These are phyloP conservation scores for Ustilago lituana DNA, from an alignment of 1,284 basidiomycete species.

Conservation along the genomic window DNA sequence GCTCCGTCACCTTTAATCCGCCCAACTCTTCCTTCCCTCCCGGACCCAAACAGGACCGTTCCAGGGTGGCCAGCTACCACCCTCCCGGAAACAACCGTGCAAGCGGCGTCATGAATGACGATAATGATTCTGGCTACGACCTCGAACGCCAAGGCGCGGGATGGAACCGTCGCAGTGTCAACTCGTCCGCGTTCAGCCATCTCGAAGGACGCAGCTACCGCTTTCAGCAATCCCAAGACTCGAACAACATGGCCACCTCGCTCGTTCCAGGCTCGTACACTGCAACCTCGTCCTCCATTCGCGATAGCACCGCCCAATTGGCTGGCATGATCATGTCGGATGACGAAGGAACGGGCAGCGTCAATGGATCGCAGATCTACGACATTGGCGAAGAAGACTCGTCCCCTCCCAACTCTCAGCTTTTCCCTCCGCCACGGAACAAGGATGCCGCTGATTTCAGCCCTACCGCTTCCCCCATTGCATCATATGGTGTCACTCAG, in stretches of 20 bases:
- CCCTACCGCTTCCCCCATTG: constrained; percentile 37
- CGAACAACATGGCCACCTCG: constrained; percentile 15
- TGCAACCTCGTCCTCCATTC: constrained; percentile 58
- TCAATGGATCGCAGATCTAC: constrained; percentile 38
- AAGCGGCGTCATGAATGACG: constrained; percentile 18
- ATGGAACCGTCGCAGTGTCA: constrained; percentile 31
- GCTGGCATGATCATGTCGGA: constrained; percentile 59
- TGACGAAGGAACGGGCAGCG: constrained; percentile 44
- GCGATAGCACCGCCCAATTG: constrained; percentile 62
- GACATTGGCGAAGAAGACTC: constrained; percentile 42
- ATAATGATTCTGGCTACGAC: constrained; percentile 35
- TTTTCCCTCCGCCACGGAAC: constrained; percentile 28
- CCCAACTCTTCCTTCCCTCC: constrained; percentile 46
- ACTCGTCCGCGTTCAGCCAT: constrained; percentile 52
- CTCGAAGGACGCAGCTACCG: constrained; percentile 63
- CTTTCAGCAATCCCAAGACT: constrained; percentile 41
- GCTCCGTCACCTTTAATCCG: constrained; percentile 46
- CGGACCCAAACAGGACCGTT: constrained; percentile 25
- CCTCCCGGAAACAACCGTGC: constrained; percentile 14
- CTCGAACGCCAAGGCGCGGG: constrained; percentile 36
- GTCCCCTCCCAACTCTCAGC: constrained; percentile 15
- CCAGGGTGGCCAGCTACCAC: constrained; percentile 30
- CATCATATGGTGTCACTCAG: constrained; percentile 27
- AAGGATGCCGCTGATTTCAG: constrained; percentile 10
- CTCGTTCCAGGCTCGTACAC: constrained; percentile 57